Evolutionary conservation across 768 basidiomycete genomes (phyloP).

Genomic region (Podaxis sp.): DNA sequence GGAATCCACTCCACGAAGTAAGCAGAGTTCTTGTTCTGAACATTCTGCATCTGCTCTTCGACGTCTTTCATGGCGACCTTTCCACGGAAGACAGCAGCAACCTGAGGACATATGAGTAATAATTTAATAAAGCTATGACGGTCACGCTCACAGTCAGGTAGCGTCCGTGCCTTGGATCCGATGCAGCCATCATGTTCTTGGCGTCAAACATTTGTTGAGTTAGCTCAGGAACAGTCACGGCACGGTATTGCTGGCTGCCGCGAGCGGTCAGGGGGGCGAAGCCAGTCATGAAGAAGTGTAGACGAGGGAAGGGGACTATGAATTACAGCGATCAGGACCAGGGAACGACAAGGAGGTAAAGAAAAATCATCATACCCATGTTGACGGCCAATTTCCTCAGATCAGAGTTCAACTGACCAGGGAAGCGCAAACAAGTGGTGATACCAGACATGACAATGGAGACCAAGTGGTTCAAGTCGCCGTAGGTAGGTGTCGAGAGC

Average conservation of each 20-base stretch:
- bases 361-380: conserved; percentile 66
- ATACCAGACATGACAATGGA: conserved; percentile 99
- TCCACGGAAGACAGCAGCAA: conserved; percentile 97
- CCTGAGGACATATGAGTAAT: conserved; percentile 29
- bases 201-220: conserved; percentile 99
- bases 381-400: conserved; percentile 98
- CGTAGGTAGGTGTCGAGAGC: conserved; percentile 92
- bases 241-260: conserved; percentile 92
- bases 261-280: conserved; percentile 93
- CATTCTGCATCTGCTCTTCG: conserved; percentile 97
- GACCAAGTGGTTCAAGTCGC: conserved; percentile 96
- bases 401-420: conserved; percentile 99
- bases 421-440: conserved; percentile 98
- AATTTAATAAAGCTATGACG: neutral
- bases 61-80: conserved; percentile 99
- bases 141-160: conserved; percentile 78
- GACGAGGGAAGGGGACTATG: conserved; percentile 94
- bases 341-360: neutral
- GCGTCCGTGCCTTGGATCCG: conserved; percentile 93
- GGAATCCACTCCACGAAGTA: conserved; percentile 99
- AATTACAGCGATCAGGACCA: neutral
- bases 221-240: conserved; percentile 94
- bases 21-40: conserved; percentile 95
- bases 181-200: conserved; percentile 99
- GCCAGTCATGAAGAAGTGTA: conserved; percentile 99